Base-by-base conservation (phyloP, 768 basidiomycete genomes). In the Russula dissimulans region DNA sequence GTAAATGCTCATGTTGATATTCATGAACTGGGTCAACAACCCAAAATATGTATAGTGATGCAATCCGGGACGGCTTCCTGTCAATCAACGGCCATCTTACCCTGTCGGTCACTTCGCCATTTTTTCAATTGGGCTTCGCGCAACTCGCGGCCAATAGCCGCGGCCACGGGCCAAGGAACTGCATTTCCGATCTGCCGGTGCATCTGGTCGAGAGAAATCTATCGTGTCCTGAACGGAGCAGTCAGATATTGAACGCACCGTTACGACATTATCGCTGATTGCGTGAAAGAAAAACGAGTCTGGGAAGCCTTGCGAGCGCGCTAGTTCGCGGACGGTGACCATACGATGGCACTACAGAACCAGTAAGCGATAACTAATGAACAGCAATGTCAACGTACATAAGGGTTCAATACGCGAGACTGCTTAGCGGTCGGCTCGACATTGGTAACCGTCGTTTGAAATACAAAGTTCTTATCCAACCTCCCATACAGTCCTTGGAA, bases 101-200 rank as follows among this genome's bases (percentile, higher is more conserved):
- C 43, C 34, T 54, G 55, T 9, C 38, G 31, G 10, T 63, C 57
- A 10, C 12, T 56, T 29, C 46, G 42, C 65, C 62, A 64, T 49
- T 77, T 73, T 60, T 79, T 75, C 56, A 83, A 78, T 32, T 82
- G 61, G 0, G 78, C 76, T 5, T 76, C 71, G 9, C 79, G 73
- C 41, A 91, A 75, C 66, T 87, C 80, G 18, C 81, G 76, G 18
- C 86, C 89, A 7, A 91, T 71, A 0, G 89, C 89, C 22, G 71
- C 69, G 15, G 78, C 78, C 5, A 91, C 73, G 2, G 76, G 85
- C 75, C 84, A 79, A 1, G 89, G 84, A 3, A 91, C 86, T 0
- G 89, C 87, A 67, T 91, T 91, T 14, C 89, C 89, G 61, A 91
- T 89, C 59, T 89, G 87, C 32, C 87, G 77, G 65, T 89, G 87